Conservation (phyloP, 371 early-diverging fungal genomes). For the Vairimorpha ceranae region DNA sequence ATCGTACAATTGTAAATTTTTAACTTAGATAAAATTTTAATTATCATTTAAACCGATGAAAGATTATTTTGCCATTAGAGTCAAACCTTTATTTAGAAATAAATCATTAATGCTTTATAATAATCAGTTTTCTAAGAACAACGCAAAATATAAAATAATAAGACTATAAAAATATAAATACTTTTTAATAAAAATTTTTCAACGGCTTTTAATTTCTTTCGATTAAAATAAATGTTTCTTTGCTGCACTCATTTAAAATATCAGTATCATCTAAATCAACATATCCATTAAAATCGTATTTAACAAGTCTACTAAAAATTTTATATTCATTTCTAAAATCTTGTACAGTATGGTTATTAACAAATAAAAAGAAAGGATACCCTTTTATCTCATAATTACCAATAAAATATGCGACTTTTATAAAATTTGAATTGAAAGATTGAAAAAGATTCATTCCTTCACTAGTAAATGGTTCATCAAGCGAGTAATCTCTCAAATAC, state of each 20-base stretch:
- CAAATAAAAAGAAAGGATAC: constrained; percentile 31
- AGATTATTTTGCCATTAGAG: no score
- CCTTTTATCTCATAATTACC: constrained; percentile 31
- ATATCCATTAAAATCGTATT: constrained; percentile 28
- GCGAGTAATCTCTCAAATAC: constrained; percentile 4
- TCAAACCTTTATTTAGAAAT: no score
- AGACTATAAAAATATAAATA: no score
- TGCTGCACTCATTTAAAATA: constrained; percentile 10
- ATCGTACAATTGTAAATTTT: no score
- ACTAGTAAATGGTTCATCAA: constrained; percentile 20
- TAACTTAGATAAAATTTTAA: no score
- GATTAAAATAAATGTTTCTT: constrained; percentile 28
- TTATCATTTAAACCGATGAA: no score
- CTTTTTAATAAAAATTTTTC: no score
- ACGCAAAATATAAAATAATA: no score
- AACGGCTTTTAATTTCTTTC: constrained; percentile 17
- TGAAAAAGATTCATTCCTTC: constrained; percentile 40
- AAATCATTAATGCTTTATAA: no score
- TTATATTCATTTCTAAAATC: constrained; percentile 21
- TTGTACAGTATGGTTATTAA: constrained; percentile 3
- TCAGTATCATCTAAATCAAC: constrained; percentile 22
- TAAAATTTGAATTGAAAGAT: not conserved
- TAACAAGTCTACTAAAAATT: constrained; percentile 21
- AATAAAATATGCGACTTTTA: constrained; percentile 29
- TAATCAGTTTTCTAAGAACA: no score